These are phyloP conservation scores for Trypanosoma rangeli DNA, from an alignment of 208 protist genomes.

Conservation along the genomic window DNA sequence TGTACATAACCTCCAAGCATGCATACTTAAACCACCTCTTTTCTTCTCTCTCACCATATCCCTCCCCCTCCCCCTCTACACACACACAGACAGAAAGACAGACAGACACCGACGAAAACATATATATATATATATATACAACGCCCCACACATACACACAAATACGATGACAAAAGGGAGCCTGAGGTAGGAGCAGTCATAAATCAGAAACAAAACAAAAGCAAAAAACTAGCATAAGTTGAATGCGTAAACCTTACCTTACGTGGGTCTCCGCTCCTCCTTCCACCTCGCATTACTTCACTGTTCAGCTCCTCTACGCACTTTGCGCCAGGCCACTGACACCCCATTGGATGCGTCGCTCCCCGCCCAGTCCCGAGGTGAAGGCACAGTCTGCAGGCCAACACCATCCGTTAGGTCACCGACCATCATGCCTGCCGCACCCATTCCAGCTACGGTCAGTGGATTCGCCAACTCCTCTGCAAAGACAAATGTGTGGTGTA, in stretches of 20 bases:
- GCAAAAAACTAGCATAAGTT: neutral
- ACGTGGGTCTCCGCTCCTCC: neutral
- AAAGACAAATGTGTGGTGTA: constrained; percentile 81
- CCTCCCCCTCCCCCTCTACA: neutral
- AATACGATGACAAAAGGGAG: neutral
- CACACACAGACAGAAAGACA: too few species aligned
- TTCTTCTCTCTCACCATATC: neutral
- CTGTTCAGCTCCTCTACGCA: constrained; percentile 8
- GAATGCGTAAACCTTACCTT: neutral
- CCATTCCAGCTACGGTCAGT: neutral
- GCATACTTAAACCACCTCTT: neutral
- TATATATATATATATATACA: constrained; percentile 29
- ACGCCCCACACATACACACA: neutral
- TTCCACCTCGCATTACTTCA: neutral
- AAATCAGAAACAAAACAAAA: constrained; percentile 13
- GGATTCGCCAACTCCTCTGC: constrained; percentile 51
- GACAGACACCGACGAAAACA: neutral
- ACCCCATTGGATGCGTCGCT: neutral
- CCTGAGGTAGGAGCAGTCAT: neutral
- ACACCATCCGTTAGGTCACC: neutral
- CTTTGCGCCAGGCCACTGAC: neutral
- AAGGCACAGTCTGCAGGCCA: neutral
- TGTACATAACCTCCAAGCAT: too few species aligned
- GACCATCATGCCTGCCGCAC: neutral
- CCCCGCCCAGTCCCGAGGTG: neutral